A percentile compares a stretch with the other conserved stretches of the same genome.
These are phyloP conservation scores for Kodamaea hsintzibuensis DNA, from an alignment of 805 yeast genomes.

Conservation along the genomic window DNA sequence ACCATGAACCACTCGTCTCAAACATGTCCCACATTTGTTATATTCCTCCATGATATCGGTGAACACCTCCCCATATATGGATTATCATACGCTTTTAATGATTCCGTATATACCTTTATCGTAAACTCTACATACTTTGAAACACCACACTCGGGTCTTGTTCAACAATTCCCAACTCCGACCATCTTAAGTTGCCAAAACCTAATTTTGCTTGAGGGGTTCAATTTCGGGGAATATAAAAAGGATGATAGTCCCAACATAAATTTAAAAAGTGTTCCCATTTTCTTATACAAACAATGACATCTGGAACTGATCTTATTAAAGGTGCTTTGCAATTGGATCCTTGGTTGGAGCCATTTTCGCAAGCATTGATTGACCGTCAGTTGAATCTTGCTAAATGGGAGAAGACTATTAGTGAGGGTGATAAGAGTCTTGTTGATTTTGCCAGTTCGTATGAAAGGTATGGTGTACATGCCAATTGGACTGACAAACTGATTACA, in stretches of 20 bases:
- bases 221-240: not conserved
- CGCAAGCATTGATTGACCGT: slow-evolving; percentile 67
- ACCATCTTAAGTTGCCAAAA: not conserved
- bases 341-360: slow-evolving; percentile 83
- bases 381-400: slow-evolving; percentile 66
- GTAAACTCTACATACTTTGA: no score
- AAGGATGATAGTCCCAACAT: not conserved
- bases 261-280: not conserved
- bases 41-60: not conserved
- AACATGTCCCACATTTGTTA: not conserved
- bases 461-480: slow-evolving; percentile 74
- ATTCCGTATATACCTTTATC: no score
- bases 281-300: not conserved
- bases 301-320: not conserved
- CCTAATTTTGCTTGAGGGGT: not conserved
- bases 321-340: slow-evolving; percentile 71
- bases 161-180: not conserved
- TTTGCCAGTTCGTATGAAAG: slow-evolving; percentile 76
- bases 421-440: slow-evolving; percentile 57
- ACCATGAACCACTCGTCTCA: not conserved
- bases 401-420: slow-evolving; percentile 51
- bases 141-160: no score
- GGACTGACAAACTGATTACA: slow-evolving; percentile 50
- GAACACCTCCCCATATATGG: no score
- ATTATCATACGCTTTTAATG: no score